phyloP scores from a whole-genome alignment of 1,139 yeast species.

The Candida sojae region DNA sequence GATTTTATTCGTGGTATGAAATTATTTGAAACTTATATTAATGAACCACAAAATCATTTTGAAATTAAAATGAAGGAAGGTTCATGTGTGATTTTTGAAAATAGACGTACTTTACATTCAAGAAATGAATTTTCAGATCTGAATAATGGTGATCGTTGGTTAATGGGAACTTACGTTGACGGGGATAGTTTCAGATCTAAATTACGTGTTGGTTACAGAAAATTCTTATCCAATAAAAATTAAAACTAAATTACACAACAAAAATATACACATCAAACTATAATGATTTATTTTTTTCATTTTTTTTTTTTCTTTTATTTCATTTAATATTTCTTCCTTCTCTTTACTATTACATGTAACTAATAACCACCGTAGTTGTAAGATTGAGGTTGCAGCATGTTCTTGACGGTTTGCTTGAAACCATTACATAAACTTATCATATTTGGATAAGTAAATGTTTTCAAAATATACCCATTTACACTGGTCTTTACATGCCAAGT shows the following conservation, averaged over 20 bases:
- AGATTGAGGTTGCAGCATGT: conserved; percentile 13
- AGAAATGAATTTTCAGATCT: conserved; percentile 57
- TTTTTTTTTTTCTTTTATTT: no score
- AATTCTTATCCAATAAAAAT: conserved; percentile 8
- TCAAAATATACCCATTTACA: conserved; percentile 81
- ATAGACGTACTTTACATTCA: conserved; percentile 73
- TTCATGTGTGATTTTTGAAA: conserved; percentile 70
- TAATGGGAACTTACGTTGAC: conserved; percentile 78
- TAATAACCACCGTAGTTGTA: conserved; percentile 10
- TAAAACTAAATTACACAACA: conserved; percentile 1
- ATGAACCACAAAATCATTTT: conserved; percentile 56
- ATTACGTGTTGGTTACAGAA: conserved; percentile 36
- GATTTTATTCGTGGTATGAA: conserved; percentile 63
- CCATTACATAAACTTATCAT: conserved; percentile 91
- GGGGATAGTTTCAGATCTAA: conserved; percentile 72
- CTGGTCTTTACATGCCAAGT: conserved; percentile 91
- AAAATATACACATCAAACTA: conserved; percentile 1
- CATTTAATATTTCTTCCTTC: no score
- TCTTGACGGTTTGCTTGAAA: conserved; percentile 66
- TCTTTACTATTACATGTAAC: not conserved
- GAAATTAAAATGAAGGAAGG: conserved; percentile 61
- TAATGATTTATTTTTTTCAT: no score
- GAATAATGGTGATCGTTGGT: conserved; percentile 64
- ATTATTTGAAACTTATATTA: conserved; percentile 60
- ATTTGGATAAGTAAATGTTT: conserved; percentile 80